Conservation (phyloP, 202 grass and related monocot genomes). For the Panicum hallii region DNA sequence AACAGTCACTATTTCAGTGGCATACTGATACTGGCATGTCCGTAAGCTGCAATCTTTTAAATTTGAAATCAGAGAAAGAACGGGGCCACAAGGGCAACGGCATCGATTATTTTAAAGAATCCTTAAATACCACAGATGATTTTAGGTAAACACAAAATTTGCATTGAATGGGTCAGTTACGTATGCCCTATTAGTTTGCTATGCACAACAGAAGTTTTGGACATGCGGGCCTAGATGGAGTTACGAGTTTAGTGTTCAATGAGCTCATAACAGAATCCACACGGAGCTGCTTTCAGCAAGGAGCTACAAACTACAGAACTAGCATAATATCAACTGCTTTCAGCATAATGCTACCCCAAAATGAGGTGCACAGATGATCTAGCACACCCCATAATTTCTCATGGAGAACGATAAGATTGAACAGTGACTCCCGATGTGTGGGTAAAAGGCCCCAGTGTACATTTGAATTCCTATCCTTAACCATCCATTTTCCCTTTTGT, state of each 20-base stretch:
- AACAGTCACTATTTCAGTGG: too few relatives aligned
- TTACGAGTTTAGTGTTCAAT: not conserved
- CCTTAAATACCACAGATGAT: too few relatives aligned
- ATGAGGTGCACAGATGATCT: slow-evolving; percentile 10
- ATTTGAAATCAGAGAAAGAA: not conserved
- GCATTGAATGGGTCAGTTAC: slow-evolving; percentile 10
- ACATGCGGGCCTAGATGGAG: not conserved
- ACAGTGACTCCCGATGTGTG: slow-evolving; percentile 15
- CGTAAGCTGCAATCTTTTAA: not conserved
- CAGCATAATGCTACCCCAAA: slow-evolving; percentile 30
- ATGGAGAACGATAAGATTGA: slow-evolving; percentile 15
- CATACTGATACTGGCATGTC: too few relatives aligned
- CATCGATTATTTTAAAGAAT: too few relatives aligned
- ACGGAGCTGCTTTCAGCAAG: slow-evolving; percentile 41
- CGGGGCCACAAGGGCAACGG: too few relatives aligned
- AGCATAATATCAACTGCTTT: slow-evolving; percentile 30
- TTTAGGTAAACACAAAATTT: slow-evolving; percentile 14
- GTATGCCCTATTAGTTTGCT: slow-evolving; percentile 20
- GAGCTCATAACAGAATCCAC: slow-evolving; percentile 22
- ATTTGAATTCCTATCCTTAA: not conserved
- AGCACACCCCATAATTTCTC: slow-evolving; percentile 20
- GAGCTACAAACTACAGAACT: slow-evolving; percentile 35
- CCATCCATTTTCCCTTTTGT: not conserved
- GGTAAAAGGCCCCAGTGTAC: slow-evolving; percentile 1
- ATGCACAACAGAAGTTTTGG: slow-evolving; percentile 41